A percentile compares a stretch with the other conserved stretches of the same genome.
phyloP scores from a whole-genome alignment of 75 land plant species.

The Selaginella tamariscina region DNA sequence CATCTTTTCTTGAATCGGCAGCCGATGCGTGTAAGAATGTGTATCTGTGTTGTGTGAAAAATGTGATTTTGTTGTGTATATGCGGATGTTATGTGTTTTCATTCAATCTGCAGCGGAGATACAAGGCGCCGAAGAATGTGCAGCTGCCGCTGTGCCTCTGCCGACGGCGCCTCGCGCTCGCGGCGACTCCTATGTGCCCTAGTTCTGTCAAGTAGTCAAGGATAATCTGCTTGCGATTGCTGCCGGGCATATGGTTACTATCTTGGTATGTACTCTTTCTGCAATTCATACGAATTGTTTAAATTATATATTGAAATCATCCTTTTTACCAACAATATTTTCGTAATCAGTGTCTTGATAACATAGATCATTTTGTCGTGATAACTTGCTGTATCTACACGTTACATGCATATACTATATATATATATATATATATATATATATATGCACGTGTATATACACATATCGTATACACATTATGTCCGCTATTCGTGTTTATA shows the following conservation, averaged over 20 bases:
- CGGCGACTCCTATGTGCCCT: constrained; percentile 34
- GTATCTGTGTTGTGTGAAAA: too few species aligned
- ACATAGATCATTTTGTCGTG: too few species aligned
- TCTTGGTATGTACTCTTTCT: constrained; percentile 41
- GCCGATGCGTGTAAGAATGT: too few species aligned
- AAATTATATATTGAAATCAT: background rate
- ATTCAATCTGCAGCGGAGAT: too few species aligned
- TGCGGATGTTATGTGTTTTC: constrained; percentile 25
- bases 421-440: too few species aligned
- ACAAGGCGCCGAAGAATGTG: constrained; percentile 6
- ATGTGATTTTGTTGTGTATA: too few species aligned
- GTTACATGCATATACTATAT: too few species aligned
- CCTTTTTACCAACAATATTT: background rate
- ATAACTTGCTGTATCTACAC: too few species aligned
- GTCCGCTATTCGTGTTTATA: too few species aligned
- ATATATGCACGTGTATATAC: too few species aligned
- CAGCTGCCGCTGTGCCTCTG: constrained; percentile 8
- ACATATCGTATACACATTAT: too few species aligned
- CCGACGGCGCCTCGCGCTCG: constrained; percentile 18
- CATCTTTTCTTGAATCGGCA: too few species aligned
- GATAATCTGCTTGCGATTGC: constrained; percentile 83
- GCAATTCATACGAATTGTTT: background rate
- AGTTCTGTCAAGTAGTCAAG: constrained; percentile 77
- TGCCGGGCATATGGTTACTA: constrained; percentile 65
- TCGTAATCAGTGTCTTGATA: background rate